These are phyloP conservation scores for Hypoxylon intermedium DNA, from an alignment of 495 filamentous ascomycete genomes.

Conservation along the genomic window DNA sequence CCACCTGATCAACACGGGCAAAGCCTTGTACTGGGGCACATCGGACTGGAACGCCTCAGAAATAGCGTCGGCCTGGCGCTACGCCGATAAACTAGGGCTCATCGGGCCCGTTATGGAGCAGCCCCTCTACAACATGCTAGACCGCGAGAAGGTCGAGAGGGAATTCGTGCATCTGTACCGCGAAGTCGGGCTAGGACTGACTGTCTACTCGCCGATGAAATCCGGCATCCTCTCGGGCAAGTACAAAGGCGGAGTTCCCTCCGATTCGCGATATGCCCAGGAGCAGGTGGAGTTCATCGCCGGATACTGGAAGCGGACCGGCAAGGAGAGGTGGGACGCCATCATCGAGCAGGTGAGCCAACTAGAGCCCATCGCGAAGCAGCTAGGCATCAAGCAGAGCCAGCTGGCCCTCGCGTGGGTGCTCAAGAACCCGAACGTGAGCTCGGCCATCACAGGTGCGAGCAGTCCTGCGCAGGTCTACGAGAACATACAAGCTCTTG, in stretches of 20 bases:
- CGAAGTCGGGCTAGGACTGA: constrained; percentile 71
- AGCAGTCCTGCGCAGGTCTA: constrained; percentile 74
- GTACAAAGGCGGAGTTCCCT: constrained; percentile 73
- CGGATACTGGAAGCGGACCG: constrained; percentile 52
- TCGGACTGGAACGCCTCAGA: constrained; percentile 85
- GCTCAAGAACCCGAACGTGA: constrained; percentile 76
- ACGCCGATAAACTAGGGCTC: constrained; percentile 76
- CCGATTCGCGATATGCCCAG: constrained; percentile 60
- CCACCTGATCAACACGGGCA: constrained; percentile 75
- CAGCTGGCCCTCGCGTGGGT: constrained; percentile 81
- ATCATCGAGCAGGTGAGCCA: constrained; percentile 54
- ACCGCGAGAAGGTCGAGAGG: constrained; percentile 75
- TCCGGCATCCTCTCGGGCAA: constrained; percentile 81
- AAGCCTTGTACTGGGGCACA: constrained; percentile 91
- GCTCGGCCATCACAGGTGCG: constrained; percentile 78
- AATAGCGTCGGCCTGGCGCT: constrained; percentile 76
- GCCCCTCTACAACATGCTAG: constrained; percentile 82
- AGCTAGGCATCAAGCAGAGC: constrained; percentile 68
- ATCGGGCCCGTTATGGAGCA: constrained; percentile 86
- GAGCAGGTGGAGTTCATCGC: constrained; percentile 56
- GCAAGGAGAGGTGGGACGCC: constrained; percentile 54
- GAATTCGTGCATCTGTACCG: constrained; percentile 74
- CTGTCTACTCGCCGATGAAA: constrained; percentile 75
- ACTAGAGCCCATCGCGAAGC: constrained; percentile 69
- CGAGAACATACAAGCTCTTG: constrained; percentile 71